Conservation (phyloP, 805 yeast genomes). For the Candida qinlingensis region DNA sequence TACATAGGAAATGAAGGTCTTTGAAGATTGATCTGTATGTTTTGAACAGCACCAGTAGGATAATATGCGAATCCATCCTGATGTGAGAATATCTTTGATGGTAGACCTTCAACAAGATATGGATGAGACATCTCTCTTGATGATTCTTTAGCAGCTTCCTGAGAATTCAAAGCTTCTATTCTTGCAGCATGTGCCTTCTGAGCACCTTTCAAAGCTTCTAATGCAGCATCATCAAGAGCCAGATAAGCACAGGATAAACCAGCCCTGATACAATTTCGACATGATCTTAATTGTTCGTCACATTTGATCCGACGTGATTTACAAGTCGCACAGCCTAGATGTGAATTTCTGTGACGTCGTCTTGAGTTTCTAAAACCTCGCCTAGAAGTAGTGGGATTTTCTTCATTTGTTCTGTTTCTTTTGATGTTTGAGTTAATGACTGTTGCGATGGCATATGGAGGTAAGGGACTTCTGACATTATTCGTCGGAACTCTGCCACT, state of each 20-base stretch:
- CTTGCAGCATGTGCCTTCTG: constrained; percentile 35
- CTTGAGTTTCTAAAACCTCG: constrained; percentile 29
- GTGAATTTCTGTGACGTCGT: constrained; percentile 63
- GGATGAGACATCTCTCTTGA: constrained; percentile 15
- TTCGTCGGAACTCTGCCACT: too few species aligned
- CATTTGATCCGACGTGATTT: constrained; percentile 59
- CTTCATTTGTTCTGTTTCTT: constrained; percentile 8
- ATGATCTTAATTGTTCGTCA: constrained; percentile 57
- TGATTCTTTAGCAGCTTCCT: constrained; percentile 17
- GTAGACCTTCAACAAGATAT: constrained; percentile 19
- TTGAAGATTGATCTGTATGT: constrained; percentile 19
- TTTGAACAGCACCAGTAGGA: constrained; percentile 12
- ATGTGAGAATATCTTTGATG: constrained; percentile 18
- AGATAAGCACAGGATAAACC: constrained; percentile 45
- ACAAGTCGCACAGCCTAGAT: constrained; percentile 69
- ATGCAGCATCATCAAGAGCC: constrained; percentile 41
- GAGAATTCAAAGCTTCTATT: constrained; percentile 29
- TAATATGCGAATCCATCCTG: constrained; percentile 3
- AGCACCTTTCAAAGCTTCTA: constrained; percentile 45
- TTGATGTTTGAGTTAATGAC: constrained; percentile 15
- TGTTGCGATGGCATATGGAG: constrained; percentile 30
- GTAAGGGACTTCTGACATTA: constrained; percentile 29
- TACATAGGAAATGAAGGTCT: constrained; percentile 5
- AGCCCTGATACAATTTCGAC: constrained; percentile 47
- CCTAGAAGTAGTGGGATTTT: constrained; percentile 5